A percentile compares a stretch with the other conserved stretches of the same genome.
Evolutionary conservation across 2,329 filamentous ascomycete genomes (phyloP).

Genomic region (Paecilomyces sp.): DNA sequence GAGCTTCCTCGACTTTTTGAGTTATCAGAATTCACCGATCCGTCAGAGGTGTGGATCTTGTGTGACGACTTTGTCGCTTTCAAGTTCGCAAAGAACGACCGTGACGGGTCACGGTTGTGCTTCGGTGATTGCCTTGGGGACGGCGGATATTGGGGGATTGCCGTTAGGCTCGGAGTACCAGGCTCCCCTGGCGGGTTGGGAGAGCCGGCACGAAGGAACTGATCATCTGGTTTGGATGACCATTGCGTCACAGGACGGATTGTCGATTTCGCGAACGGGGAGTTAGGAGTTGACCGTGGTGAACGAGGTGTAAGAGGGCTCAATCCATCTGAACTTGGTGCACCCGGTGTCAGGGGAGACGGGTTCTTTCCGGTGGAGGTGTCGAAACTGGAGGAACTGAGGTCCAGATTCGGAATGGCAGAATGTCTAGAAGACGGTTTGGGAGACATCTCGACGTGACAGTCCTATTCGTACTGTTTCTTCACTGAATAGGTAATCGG

Average conservation of each 20-base stretch:
- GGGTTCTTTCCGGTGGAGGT: slow-evolving; percentile 18
- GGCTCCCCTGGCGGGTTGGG: slow-evolving; percentile 18
- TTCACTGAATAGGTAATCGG: not conserved
- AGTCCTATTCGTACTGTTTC: not conserved
- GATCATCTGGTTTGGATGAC: slow-evolving; percentile 17
- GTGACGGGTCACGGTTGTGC: slow-evolving; percentile 38
- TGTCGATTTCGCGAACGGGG: slow-evolving; percentile 30
- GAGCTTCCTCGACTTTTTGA: slow-evolving; percentile 38
- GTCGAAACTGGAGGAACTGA: slow-evolving; percentile 25
- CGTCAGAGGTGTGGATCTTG: slow-evolving; percentile 33
- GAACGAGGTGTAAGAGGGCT: slow-evolving; percentile 31
- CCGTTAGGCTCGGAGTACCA: slow-evolving; percentile 36
- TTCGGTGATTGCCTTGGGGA: slow-evolving; percentile 34
- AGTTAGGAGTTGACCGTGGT: slow-evolving; percentile 30
- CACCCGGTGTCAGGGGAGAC: slow-evolving; percentile 27
- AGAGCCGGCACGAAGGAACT: slow-evolving; percentile 21
- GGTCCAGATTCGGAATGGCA: slow-evolving; percentile 29
- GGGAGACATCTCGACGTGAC: not conserved
- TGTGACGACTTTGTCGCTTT: slow-evolving; percentile 41
- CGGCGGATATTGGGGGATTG: slow-evolving; percentile 38
- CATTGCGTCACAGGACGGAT: slow-evolving; percentile 35
- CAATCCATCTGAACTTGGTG: slow-evolving; percentile 26
- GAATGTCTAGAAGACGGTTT: slow-evolving; percentile 32
- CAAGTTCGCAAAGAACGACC: slow-evolving; percentile 40
- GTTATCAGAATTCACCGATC: slow-evolving; percentile 29